Conservation (phyloP, 1,284 basidiomycete genomes). For the Wolfiporia cocos region DNA sequence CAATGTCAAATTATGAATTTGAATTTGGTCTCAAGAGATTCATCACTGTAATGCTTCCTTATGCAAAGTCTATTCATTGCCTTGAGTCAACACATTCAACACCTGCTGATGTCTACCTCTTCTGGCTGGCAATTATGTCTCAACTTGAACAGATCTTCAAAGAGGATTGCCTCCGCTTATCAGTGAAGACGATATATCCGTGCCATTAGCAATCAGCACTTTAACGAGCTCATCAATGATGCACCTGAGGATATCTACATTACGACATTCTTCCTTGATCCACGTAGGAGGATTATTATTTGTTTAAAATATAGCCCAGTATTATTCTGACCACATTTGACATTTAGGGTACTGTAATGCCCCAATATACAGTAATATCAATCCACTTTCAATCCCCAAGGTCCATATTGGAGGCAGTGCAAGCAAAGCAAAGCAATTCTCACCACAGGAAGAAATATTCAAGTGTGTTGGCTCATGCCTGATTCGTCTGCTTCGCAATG, state of each 20-base stretch:
- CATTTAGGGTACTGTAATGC: background rate
- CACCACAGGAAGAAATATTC: too few relatives aligned
- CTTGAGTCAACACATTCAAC: background rate
- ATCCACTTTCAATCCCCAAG: background rate
- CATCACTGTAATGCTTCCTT: background rate
- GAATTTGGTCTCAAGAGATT: background rate
- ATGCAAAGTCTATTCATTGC: background rate
- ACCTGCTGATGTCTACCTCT: constrained; percentile 1
- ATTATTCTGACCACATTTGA: background rate
- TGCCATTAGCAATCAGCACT: background rate
- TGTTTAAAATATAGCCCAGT: background rate
- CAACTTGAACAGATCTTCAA: background rate
- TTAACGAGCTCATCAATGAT: constrained; percentile 1
- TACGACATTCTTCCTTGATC: background rate
- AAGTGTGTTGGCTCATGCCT: background rate
- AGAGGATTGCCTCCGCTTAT: background rate
- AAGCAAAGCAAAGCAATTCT: too few relatives aligned
- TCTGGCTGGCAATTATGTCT: background rate
- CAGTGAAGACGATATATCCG: background rate
- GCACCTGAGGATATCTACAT: background rate
- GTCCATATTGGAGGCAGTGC: too few relatives aligned
- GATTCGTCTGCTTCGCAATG: too few relatives aligned
- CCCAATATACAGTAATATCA: background rate
- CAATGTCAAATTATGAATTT: background rate
- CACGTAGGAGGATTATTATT: background rate